Percentiles rank a stretch among this genome's conserved stretches.
These are phyloP conservation scores for Colletotrichum siamense DNA, from an alignment of 2,329 filamentous ascomycete species.

Conservation along the genomic window DNA sequence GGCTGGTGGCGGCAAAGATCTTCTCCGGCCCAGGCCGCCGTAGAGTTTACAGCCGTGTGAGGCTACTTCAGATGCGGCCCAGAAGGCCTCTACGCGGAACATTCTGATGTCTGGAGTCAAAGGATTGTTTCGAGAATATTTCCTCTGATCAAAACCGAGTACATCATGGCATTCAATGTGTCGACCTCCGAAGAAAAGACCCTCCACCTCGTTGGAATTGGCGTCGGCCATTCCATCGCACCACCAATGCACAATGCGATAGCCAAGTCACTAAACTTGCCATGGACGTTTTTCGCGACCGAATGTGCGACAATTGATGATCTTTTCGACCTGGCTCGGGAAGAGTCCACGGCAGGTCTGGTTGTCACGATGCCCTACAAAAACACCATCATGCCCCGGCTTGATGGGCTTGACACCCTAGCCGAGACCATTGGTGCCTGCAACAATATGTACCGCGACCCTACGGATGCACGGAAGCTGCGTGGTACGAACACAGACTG, in stretches of 20 bases:
- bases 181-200: neutral
- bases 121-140: neutral
- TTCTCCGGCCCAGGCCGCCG: neutral
- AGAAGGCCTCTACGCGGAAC: neutral
- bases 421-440: conserved; percentile 40
- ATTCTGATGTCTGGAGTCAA: neutral
- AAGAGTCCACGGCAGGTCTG: conserved; percentile 31
- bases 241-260: conserved; percentile 45
- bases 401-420: conserved; percentile 41
- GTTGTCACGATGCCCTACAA: conserved; percentile 46
- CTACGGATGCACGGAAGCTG: conserved; percentile 27
- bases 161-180: neutral
- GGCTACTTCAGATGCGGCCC: neutral
- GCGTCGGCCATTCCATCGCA: conserved; percentile 45
- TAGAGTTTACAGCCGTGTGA: neutral
- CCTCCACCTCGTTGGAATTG: conserved; percentile 40
- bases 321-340: conserved; percentile 31
- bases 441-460: conserved; percentile 37
- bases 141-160: neutral
- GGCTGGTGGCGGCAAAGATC: neutral
- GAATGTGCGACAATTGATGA: conserved; percentile 38
- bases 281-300: conserved; percentile 33
- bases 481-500: conserved; percentile 49
- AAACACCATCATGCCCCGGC: conserved; percentile 35
- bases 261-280: conserved; percentile 34